Conservation (phyloP, 176 grass and related monocot genomes). For the Neostapfia colusana region DNA sequence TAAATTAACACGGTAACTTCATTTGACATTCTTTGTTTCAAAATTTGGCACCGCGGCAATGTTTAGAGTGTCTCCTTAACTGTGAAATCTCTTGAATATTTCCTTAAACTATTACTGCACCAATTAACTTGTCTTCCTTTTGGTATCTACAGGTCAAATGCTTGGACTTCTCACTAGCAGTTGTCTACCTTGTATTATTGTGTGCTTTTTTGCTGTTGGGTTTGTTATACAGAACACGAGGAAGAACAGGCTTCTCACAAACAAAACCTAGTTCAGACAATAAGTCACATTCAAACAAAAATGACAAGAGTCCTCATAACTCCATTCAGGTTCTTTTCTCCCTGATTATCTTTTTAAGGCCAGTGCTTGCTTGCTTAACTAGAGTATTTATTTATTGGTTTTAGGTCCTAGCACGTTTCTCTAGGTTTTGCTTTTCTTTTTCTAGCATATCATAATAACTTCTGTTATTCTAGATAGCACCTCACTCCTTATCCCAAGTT, state of each 20-base stretch:
- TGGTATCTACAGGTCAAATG: conserved; percentile 83
- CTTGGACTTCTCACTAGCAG: conserved; percentile 85
- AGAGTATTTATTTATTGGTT: conserved; percentile 31
- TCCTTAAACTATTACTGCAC: background rate
- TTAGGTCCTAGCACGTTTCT: conserved; percentile 33
- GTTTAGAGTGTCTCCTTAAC: conserved; percentile 13
- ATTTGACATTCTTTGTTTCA: conserved; percentile 10
- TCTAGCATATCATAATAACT: background rate
- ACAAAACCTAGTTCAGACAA: conserved; percentile 49
- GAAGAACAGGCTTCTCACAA: conserved; percentile 38
- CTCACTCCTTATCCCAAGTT: conserved; percentile 12
- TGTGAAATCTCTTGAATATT: conserved; percentile 1
- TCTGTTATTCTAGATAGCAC: conserved; percentile 7
- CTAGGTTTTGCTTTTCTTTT: background rate
- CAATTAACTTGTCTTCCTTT: conserved; percentile 29
- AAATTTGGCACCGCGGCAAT: conserved; percentile 2
- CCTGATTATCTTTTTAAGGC: conserved; percentile 6
- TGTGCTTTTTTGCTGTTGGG: conserved; percentile 62
- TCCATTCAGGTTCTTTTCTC: conserved; percentile 56
- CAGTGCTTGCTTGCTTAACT: conserved; percentile 19
- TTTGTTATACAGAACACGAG: conserved; percentile 53
- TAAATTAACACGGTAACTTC: conserved; percentile 1
- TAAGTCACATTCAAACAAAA: conserved; percentile 37
- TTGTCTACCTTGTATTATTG: conserved; percentile 61
- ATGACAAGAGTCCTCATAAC: conserved; percentile 37